phyloP scores from a whole-genome alignment of 1,284 basidiomycete genomes.

The Clitocybe nebularis region DNA sequence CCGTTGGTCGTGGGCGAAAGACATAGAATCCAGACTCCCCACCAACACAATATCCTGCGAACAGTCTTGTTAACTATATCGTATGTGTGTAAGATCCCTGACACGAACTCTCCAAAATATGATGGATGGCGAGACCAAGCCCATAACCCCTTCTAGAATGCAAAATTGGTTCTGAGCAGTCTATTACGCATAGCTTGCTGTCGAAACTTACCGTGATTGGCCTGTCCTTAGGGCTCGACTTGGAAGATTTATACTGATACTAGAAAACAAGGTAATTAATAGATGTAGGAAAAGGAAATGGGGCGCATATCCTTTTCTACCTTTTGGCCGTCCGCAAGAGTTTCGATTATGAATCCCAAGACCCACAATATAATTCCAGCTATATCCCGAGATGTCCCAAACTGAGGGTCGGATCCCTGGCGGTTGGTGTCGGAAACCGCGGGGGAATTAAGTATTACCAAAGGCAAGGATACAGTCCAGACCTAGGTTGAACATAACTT shows the following conservation, averaged over 20 bases:
- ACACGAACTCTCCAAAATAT: slow-evolving; percentile 77
- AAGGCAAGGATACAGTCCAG: slow-evolving; percentile 64
- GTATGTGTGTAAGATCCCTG: not conserved
- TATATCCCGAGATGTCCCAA: slow-evolving; percentile 65
- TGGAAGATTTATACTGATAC: slow-evolving; percentile 53
- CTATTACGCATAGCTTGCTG: no score
- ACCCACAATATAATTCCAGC: slow-evolving; percentile 66
- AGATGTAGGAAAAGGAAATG: not conserved
- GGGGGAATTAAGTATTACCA: slow-evolving; percentile 67
- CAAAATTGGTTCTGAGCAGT: no score
- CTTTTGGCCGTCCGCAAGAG: slow-evolving; percentile 64
- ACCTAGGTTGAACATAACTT: slow-evolving; percentile 42
- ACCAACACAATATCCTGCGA: slow-evolving; percentile 65
- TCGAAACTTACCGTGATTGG: slow-evolving; percentile 42
- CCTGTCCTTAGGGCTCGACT: slow-evolving; percentile 49
- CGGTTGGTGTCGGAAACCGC: slow-evolving; percentile 45
- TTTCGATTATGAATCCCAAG: slow-evolving; percentile 60
- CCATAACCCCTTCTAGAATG: slow-evolving; percentile 53
- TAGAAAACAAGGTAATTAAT: no score
- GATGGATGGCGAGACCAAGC: slow-evolving; percentile 67
- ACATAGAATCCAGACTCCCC: slow-evolving; percentile 68
- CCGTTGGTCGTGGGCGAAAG: slow-evolving; percentile 55
- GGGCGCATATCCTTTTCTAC: slow-evolving; percentile 24
- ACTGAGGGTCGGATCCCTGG: slow-evolving; percentile 47
- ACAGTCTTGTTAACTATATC: slow-evolving; percentile 1